Base-by-base conservation (phyloP, 1,139 yeast genomes). In the Debaryomycetaceae sp. region DNA sequence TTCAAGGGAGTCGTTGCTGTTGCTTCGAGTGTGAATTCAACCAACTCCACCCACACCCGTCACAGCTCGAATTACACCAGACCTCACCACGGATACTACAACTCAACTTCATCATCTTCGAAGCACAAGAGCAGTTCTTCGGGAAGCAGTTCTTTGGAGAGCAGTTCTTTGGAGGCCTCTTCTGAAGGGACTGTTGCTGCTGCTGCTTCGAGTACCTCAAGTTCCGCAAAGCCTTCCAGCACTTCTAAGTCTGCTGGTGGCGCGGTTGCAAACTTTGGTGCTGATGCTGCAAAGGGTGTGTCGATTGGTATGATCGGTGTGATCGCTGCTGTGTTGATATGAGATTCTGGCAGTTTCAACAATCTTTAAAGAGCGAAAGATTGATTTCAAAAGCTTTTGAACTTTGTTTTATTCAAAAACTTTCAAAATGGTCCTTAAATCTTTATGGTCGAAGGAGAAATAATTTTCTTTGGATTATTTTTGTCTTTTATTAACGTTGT, bases 271-370 rank as follows among this genome's bases (percentile, higher is more conserved):
- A 33, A 61, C 51, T 50, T 66, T 59, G 58, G 55, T 18, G 14
- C n/a, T 47, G 63, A 67, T 50, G 56, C 53, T 31, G 54, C 63
- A 42, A 48, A 55, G 35, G 73, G 76, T 35, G 53, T 70, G 39
- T 63, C 75, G 17, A 54, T 75, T 41, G 81, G 82, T 51, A 53
- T 75, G 40, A 58, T 74, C 33, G 79, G 77, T 50, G 55, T 70
- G 46, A 67, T 74, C 35, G 59, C 71, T 41, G 74, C 75, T 49
- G 75, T 78, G 41, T 67, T 78, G 47, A 58, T 75, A 44, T 72
- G 61, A 58, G 26, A 22, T 3, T 3, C 4, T 11, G 11, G 11
- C 44, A 29, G 26, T 18, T n/a, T 11, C 28, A 26, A 18, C n/a
- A 22, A 22, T 22, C 11, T 22, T 22, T 11, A 11, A 22, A 11